These are phyloP conservation scores for Vigna mungo DNA, from an alignment of 306 rosid genomes.

Conservation along the genomic window DNA sequence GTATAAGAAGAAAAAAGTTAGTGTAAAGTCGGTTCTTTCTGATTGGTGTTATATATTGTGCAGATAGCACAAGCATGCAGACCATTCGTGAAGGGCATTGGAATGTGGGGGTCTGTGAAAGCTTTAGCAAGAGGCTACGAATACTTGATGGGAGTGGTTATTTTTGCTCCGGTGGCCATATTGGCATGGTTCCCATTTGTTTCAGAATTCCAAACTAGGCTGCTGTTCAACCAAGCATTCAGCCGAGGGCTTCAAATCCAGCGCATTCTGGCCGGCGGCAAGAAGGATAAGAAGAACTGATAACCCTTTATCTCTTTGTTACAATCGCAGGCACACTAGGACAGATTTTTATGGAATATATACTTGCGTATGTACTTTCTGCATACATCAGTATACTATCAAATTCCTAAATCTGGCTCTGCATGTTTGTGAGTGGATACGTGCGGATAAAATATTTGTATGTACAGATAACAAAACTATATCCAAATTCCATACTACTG, in stretches of 20 bases:
- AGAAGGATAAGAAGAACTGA: slow-evolving; percentile 68
- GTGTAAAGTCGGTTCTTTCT: slow-evolving; percentile 27
- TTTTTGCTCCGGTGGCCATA: slow-evolving; percentile 81
- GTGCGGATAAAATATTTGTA: slow-evolving; percentile 17
- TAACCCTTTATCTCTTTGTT: slow-evolving; percentile 10
- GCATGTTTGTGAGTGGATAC: slow-evolving; percentile 8
- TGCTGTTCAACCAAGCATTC: slow-evolving; percentile 96
- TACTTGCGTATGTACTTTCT: slow-evolving; percentile 4
- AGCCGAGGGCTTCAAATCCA: slow-evolving; percentile 98
- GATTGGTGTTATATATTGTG: slow-evolving; percentile 37
- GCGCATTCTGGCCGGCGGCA: slow-evolving; percentile 92
- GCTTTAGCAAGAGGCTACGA: slow-evolving; percentile 91
- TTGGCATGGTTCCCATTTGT: slow-evolving; percentile 98
- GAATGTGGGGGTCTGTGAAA: slow-evolving; percentile 94
- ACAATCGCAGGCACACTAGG: background rate
- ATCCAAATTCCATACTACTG: background rate
- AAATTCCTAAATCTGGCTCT: slow-evolving; percentile 16
- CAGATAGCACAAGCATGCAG: slow-evolving; percentile 88
- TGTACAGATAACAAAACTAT: slow-evolving; percentile 12
- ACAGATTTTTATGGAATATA: background rate
- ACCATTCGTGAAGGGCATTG: slow-evolving; percentile 71
- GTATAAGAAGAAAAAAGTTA: slow-evolving; percentile 8
- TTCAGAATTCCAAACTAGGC: slow-evolving; percentile 92
- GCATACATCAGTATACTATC: background rate
- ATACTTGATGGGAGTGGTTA: slow-evolving; percentile 82